Evolutionary conservation across 1,139 yeast genomes (phyloP), one percentile per base, ranked within the genome.

Genomic region (Hansenula sp.): DNA sequence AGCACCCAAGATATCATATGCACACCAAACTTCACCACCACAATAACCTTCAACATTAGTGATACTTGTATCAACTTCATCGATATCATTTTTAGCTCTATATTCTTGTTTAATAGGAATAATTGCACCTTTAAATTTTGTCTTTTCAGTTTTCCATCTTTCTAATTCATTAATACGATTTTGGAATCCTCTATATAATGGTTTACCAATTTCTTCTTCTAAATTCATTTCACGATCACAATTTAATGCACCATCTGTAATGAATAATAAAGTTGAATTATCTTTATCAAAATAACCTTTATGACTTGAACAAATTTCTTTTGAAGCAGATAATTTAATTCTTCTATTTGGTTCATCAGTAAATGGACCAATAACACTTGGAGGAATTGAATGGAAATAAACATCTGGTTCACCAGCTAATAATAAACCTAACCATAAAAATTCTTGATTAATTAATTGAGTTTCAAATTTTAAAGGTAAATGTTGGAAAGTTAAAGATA

Each of bases 231-330:
- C 24, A 33, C 29, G 25, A 25, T 34, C 27, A 38, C 41, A 48
- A 29, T 46, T 48, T 11, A 32, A 29, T 3, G 31, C 38, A 16
- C 52, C 52, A 29, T 39, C 38, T 2, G 52, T 46, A 31, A 48
- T 14, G 38, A 41, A 48, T 12, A 45, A 18, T 6, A 46, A 14
- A 6, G 29, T 25, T 11, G 41, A 32, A 30, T 34, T 34, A 14
- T 18, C 12, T 3, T 20, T 16, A 22, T 38, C 44, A 5, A 48
- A 27, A 30, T 34, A 39, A 8, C 43, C 38, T 19, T 30, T 34
- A 30, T 38, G 41, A 12, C 14, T 24, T 13, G 38, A 33, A 20
- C 41, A 38, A 19, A 38, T 27, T 20, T 38, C 41, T 14, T 25
- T 26, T 6, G 41, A 38, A 19, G 29, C 41, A 29, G 30, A 28